Base-by-base conservation (phyloP, 495 filamentous ascomycete genomes). In the Aspergillus ellipticus region DNA sequence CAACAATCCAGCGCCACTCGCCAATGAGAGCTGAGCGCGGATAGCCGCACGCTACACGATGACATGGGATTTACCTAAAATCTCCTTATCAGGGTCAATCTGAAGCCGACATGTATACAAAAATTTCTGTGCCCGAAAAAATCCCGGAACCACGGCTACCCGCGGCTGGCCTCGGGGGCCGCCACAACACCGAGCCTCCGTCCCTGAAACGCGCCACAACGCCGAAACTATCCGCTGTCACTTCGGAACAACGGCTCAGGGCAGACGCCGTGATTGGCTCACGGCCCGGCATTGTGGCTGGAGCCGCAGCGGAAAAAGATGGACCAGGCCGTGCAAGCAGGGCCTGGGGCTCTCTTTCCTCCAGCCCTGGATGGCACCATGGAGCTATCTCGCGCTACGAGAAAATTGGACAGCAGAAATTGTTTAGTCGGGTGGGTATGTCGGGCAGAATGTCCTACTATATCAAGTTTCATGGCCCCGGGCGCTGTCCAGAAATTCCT, bases 231-330 rank as follows among this genome's bases (percentile, higher is more conserved):
- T 39, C 54, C 54, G 54, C 13, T 11, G 4, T 6, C 17, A 19
- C 15, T 43, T 15, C 7, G 24, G 9, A 13, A 15, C 9, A 35
- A 10, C 33, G 9, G 33, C 6, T 39, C 35, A 39, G 35, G 17
- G 15, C 26, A 20, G 24, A 21, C 1, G 0, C 1, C 9, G 1
- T 39, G 42, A 54, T 49, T 56, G 54, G 54, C 11, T 13, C 13
- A 16, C 15, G 26, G 17, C n/a, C 19, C 47, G 26, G 28, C 17
- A 35, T 39, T 53, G 49, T 53, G 55, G 55, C 55, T 57, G 24
- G 48, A 46, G 35, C 33, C 33, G 15, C 52, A 31, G 50, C 56
- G 56, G 56, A 58, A 58, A 58, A 10, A 48, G 45, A 48, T 48
- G 45, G 45, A 48, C 13, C 45, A 5, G 19, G 6, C 11, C 10